Conservation (phyloP, 495 filamentous ascomycete species). For the Aspergillus ellipticus region DNA sequence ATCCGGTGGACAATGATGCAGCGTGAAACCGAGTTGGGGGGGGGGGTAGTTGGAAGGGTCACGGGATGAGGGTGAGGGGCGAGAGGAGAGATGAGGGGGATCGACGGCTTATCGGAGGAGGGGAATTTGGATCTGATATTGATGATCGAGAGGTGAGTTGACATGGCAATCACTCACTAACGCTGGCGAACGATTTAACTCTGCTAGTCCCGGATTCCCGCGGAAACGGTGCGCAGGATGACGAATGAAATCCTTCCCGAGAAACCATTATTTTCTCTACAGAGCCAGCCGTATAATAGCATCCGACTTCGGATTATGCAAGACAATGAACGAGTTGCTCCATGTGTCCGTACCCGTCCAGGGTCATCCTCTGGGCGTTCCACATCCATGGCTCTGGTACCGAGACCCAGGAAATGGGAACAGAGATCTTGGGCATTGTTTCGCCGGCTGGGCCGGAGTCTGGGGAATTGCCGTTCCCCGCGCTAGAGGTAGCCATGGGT, state of each 20-base stretch:
- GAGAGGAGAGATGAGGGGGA: slow-evolving; percentile 12
- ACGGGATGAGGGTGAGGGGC: slow-evolving; percentile 5
- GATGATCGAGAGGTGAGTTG: neutral
- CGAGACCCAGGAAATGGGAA: neutral
- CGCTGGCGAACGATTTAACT: neutral
- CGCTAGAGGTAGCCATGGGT: neutral
- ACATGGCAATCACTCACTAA: neutral
- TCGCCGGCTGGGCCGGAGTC: neutral
- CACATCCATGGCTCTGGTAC: neutral
- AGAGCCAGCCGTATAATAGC: too few relatives aligned
- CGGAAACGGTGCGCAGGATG: neutral
- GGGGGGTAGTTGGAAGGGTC: neutral
- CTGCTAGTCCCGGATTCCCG: neutral
- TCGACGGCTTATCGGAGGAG: slow-evolving; percentile 1
- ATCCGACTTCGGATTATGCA: neutral
- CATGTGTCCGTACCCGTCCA: neutral
- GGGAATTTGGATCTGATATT: neutral
- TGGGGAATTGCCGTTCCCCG: neutral
- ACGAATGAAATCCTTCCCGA: neutral
- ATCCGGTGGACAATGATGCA: neutral
- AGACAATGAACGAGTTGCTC: neutral
- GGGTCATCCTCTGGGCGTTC: neutral
- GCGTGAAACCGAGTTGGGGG: too few relatives aligned
- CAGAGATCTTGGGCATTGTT: neutral
- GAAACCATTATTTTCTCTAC: too few relatives aligned